Percentiles rank a stretch among this genome's conserved stretches.
Conservation (phyloP, 169 alveolate genomes). For the Plasmodium ovale region DNA sequence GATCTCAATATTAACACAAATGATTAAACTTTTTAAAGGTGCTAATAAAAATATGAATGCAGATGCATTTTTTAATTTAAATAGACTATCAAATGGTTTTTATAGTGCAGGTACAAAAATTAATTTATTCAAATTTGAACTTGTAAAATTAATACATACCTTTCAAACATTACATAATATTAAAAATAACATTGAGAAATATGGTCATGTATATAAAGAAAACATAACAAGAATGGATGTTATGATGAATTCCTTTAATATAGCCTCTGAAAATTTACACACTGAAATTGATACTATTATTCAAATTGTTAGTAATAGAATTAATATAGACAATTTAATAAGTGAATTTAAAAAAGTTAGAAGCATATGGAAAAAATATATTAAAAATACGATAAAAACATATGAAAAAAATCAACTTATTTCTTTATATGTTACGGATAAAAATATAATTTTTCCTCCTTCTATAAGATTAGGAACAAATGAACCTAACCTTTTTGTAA, state of each 20-base stretch:
- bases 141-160: constrained; percentile 18
- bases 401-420: neutral
- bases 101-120: neutral
- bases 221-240: neutral
- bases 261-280: constrained; percentile 21
- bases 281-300: constrained; percentile 24
- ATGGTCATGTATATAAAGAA: constrained; percentile 30
- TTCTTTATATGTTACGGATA: neutral
- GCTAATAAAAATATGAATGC: constrained; percentile 13
- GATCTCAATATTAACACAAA: neutral
- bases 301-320: constrained; percentile 1
- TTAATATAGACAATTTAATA: constrained; percentile 14
- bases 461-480: too few species aligned
- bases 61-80: neutral
- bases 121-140: neutral
- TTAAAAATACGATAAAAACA: neutral
- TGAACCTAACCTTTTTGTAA: neutral
- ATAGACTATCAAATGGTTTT: neutral
- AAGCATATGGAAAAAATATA: constrained; percentile 9
- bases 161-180: neutral
- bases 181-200: constrained; percentile 22
- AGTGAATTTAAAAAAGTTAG: constrained; percentile 26
- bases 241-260: neutral
- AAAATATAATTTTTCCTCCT: constrained; percentile 26
- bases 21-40: constrained; percentile 5